phyloP scores from a whole-genome alignment of 345 rosid species.

The Xanthoceras sorbifolium region DNA sequence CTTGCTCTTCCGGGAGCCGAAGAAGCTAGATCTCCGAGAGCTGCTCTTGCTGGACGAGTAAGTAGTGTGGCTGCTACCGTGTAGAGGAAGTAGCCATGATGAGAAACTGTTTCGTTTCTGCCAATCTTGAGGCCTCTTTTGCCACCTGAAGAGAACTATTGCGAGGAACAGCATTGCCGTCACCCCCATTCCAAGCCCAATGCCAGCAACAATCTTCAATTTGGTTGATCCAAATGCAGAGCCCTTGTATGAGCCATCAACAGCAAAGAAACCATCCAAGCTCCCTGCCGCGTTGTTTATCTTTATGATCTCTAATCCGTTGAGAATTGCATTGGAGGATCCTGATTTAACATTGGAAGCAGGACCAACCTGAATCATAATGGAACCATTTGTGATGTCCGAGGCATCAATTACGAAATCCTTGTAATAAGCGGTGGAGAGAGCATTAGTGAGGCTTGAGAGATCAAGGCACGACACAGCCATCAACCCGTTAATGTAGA shows the following conservation, averaged over 20 bases:
- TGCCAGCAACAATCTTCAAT: slow-evolving; percentile 54
- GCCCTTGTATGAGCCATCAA: slow-evolving; percentile 38
- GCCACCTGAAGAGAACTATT: slow-evolving; percentile 48
- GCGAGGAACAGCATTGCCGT: slow-evolving; percentile 50
- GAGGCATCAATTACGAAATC: slow-evolving; percentile 64
- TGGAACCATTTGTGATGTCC: slow-evolving; percentile 44
- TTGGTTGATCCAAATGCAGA: slow-evolving; percentile 16
- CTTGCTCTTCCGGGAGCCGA: slow-evolving; percentile 61
- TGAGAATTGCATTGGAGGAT: slow-evolving; percentile 59
- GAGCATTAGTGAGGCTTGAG: slow-evolving; percentile 42
- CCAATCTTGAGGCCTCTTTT: slow-evolving; percentile 61
- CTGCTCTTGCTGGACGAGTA: slow-evolving; percentile 60
- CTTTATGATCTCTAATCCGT: slow-evolving; percentile 80
- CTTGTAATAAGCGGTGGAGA: slow-evolving; percentile 52
- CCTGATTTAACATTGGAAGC: slow-evolving; percentile 37
- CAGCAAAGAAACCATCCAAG: slow-evolving; percentile 50
- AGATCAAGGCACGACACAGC: slow-evolving; percentile 56
- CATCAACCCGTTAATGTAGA: slow-evolving; percentile 56
- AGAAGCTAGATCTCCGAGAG: slow-evolving; percentile 51
- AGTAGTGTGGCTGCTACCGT: slow-evolving; percentile 40
- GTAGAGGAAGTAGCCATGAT: slow-evolving; percentile 70
- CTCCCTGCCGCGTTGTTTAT: slow-evolving; percentile 59
- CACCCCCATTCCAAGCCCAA: slow-evolving; percentile 54
- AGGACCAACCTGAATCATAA: slow-evolving; percentile 70
- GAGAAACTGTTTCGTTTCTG: slow-evolving; percentile 65